Evolutionary conservation across 2,329 filamentous ascomycete genomes (phyloP).

Genomic region (Pseudodiploospora longispora): DNA sequence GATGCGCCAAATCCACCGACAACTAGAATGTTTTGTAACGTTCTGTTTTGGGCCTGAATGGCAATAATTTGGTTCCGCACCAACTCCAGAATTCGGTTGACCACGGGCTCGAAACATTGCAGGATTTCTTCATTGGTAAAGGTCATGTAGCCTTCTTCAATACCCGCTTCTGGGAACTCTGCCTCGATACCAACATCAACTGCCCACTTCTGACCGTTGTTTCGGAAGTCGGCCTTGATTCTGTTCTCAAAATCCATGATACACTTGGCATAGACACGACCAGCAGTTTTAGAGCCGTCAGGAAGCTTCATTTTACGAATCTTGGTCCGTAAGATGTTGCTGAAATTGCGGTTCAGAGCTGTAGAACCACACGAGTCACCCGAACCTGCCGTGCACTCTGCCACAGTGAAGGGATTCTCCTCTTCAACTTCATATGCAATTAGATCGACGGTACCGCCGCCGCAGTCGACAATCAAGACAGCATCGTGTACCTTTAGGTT

Average conservation of each 20-base stretch:
- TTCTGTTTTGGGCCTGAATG: constrained; percentile 92
- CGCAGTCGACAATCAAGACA: constrained; percentile 96
- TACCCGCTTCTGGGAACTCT: constrained; percentile 93
- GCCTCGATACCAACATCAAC: constrained; percentile 98
- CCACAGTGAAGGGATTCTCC: constrained; percentile 92
- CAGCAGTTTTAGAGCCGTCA: constrained; percentile 93
- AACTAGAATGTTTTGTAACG: constrained; percentile 90
- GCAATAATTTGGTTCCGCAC: constrained; percentile 98
- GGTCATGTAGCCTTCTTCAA: constrained; percentile 99
- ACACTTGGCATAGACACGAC: constrained; percentile 96
- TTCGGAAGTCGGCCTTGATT: constrained; percentile 98
- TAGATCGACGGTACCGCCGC: constrained; percentile 96
- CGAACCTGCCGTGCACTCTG: constrained; percentile 93
- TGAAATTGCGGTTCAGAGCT: constrained; percentile 94
- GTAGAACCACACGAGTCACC: constrained; percentile 98
- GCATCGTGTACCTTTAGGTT: constrained; percentile 98
- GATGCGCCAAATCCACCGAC: constrained; percentile 98
- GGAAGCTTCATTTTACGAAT: constrained; percentile 99
- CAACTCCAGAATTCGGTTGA: constrained; percentile 91
- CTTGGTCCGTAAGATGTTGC: constrained; percentile 94
- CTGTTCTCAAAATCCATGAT: constrained; percentile 99
- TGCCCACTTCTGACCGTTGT: constrained; percentile 98
- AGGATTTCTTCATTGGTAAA: constrained; percentile 99
- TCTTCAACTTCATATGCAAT: constrained; percentile 99
- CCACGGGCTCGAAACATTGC: constrained; percentile 97